phyloP scores from a whole-genome alignment of 306 rosid species.

The Acacia confusa region DNA sequence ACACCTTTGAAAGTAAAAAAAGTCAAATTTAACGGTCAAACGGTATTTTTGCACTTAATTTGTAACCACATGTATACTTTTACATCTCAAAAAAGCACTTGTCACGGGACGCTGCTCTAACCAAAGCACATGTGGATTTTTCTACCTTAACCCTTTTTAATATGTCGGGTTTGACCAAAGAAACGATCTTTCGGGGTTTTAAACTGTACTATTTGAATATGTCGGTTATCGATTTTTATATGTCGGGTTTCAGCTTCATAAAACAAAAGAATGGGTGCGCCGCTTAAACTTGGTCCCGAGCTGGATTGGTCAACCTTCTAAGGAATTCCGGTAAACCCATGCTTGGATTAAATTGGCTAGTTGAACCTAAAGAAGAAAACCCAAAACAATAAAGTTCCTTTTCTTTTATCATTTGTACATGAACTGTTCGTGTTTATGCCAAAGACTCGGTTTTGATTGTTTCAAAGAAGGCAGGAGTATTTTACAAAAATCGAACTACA shows the following conservation, averaged over 20 bases:
- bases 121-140: no score
- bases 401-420: background rate
- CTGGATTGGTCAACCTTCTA: background rate
- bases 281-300: background rate
- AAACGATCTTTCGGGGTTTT: background rate
- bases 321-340: background rate
- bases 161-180: background rate
- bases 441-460: slow-evolving; percentile 3
- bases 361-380: background rate
- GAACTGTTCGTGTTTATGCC: background rate
- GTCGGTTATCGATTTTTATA: no score
- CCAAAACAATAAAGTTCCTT: background rate
- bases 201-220: no score
- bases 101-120: no score
- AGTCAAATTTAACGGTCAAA: no score
- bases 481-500: background rate
- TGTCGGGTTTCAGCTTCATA: no score
- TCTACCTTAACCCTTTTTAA: no score
- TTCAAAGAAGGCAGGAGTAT: background rate
- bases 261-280: no score
- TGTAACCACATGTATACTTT: no score
- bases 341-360: background rate
- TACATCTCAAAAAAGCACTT: no score
- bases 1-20: no score
- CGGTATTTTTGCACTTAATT: no score